Percentiles rank a stretch among this genome's conserved stretches.
These are phyloP conservation scores for Monoraphidium neglectum DNA, from an alignment of 139 green algal species.

Conservation along the genomic window DNA sequence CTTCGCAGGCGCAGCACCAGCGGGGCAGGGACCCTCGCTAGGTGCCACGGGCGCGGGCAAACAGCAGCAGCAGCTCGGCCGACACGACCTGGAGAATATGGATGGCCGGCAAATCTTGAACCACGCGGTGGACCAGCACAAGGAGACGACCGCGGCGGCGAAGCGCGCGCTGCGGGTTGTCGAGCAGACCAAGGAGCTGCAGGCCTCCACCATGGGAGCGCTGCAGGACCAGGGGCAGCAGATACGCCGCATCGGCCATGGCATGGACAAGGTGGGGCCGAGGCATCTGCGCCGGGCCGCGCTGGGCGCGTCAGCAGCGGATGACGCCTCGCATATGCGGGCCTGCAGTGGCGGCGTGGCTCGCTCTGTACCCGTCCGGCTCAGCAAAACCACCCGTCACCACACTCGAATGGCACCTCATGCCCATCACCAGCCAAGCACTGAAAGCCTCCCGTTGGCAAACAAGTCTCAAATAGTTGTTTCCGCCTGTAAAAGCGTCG, in stretches of 20 bases:
- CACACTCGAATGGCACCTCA: neutral
- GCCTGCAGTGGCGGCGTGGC: no score
- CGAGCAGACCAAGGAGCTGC: constrained; percentile 48
- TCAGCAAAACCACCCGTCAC: neutral
- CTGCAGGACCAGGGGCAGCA: constrained; percentile 40
- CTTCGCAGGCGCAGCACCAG: constrained; percentile 18
- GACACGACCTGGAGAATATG: neutral
- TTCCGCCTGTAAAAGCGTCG: no score
- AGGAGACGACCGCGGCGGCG: constrained; percentile 40
- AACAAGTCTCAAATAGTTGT: no score
- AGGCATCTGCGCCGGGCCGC: no score
- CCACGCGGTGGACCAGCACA: constrained; percentile 36
- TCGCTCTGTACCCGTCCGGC: no score
- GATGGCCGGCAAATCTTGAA: constrained; percentile 37
- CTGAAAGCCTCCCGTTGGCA: no score
- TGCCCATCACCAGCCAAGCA: no score
- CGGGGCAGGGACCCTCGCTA: constrained; percentile 1
- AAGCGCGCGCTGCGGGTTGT: constrained; percentile 35
- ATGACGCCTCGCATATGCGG: no score
- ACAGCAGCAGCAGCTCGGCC: neutral
- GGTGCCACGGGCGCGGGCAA: neutral
- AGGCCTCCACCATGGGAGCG: constrained; percentile 31
- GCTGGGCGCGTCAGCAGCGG: no score
- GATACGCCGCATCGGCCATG: constrained; percentile 33
- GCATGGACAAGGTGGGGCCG: constrained; percentile 38